Evolutionary conservation across 1,284 basidiomycete species (phyloP).

Genomic region (Puccinia novopanici): DNA sequence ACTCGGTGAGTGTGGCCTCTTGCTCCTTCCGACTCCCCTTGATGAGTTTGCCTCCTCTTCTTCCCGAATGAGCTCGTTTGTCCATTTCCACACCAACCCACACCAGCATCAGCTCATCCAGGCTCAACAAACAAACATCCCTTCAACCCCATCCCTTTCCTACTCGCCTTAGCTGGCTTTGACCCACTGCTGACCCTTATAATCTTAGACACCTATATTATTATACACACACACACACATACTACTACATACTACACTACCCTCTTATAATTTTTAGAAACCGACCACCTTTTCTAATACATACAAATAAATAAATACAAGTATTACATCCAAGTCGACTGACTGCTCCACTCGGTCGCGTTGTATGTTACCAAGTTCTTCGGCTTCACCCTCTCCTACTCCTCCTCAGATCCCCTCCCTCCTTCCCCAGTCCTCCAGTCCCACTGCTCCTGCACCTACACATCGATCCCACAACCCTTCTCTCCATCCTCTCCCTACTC

Average conservation of each 20-base stretch:
- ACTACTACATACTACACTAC: neutral
- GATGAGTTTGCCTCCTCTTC: neutral
- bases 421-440: neutral
- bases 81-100: too few relatives aligned
- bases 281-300: too few relatives aligned
- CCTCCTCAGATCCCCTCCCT: neutral
- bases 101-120: too few relatives aligned
- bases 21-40: neutral
- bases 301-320: too few relatives aligned
- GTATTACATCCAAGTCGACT: neutral
- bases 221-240: neutral
- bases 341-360: neutral
- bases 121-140: too few relatives aligned
- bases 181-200: too few relatives aligned
- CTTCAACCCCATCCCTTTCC: too few relatives aligned
- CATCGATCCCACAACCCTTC: too few relatives aligned
- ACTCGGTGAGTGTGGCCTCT: slow-evolving; percentile 1
- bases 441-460: neutral
- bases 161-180: too few relatives aligned
- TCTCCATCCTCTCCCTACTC: neutral
- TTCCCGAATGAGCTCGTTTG: neutral
- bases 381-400: neutral
- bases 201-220: neutral
- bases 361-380: neutral
- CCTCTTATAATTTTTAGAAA: neutral